These are phyloP conservation scores for Amylocarpus encephaloides DNA, from an alignment of 2,329 filamentous ascomycete genomes.

Conservation along the genomic window DNA sequence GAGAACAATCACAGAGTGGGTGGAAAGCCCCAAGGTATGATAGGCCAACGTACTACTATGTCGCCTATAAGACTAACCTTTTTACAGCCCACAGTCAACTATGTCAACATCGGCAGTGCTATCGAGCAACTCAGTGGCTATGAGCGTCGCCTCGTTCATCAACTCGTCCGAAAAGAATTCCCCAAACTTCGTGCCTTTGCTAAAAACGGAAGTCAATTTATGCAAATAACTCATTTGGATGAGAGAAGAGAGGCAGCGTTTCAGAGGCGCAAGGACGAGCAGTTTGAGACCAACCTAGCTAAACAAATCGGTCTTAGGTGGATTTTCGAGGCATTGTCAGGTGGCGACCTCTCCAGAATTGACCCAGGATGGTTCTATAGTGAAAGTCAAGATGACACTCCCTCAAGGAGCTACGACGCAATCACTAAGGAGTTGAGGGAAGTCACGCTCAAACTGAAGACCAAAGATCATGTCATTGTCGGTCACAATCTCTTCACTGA, in stretches of 20 bases:
- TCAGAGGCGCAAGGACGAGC: slow-evolving; percentile 11
- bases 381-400: slow-evolving; percentile 28
- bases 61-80: neutral
- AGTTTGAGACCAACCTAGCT: slow-evolving; percentile 16
- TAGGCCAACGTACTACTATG: neutral
- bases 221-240: slow-evolving; percentile 29
- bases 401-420: slow-evolving; percentile 18
- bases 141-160: slow-evolving; percentile 60
- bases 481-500: slow-evolving; percentile 62
- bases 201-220: slow-evolving; percentile 24
- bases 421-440: slow-evolving; percentile 34
- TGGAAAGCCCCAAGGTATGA: slow-evolving; percentile 18
- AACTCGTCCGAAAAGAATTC: slow-evolving; percentile 58
- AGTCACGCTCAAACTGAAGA: slow-evolving; percentile 25
- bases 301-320: slow-evolving; percentile 28
- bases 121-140: slow-evolving; percentile 44
- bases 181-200: slow-evolving; percentile 29
- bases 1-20: slow-evolving; percentile 24
- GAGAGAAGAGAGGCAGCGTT: slow-evolving; percentile 20
- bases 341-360: slow-evolving; percentile 27
- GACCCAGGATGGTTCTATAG: slow-evolving; percentile 36
- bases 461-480: slow-evolving; percentile 40
- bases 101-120: slow-evolving; percentile 40
- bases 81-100: slow-evolving; percentile 27
- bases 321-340: slow-evolving; percentile 30